A percentile compares a stretch with the other conserved stretches of the same genome.
phyloP scores from a whole-genome alignment of 1,284 basidiomycete species.

The Thecaphora thlaspeos region DNA sequence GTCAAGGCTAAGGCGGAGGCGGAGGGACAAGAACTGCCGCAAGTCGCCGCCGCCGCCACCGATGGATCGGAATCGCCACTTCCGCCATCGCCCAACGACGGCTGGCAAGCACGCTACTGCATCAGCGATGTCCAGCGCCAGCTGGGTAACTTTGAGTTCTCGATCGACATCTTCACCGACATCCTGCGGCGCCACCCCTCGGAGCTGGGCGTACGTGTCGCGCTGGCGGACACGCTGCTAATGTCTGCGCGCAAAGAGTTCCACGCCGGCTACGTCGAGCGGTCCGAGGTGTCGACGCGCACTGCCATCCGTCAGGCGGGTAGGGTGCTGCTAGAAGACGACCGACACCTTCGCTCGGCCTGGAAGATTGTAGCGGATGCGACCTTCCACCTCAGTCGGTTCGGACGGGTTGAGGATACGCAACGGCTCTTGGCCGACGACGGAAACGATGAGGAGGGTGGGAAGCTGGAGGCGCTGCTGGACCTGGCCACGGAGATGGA shows the following conservation, averaged over 20 bases:
- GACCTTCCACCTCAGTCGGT: constrained; percentile 61
- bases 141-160: constrained; percentile 72
- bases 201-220: constrained; percentile 69
- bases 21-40: no score
- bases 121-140: constrained; percentile 82
- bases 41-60: no score
- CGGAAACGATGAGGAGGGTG: neutral
- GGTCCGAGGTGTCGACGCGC: constrained; percentile 74
- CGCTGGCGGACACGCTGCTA: constrained; percentile 73
- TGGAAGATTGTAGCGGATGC: constrained; percentile 89
- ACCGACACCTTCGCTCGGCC: constrained; percentile 58
- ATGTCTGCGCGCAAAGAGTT: constrained; percentile 71
- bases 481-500: constrained; percentile 27
- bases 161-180: constrained; percentile 69
- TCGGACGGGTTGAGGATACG: constrained; percentile 13
- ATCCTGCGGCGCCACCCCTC: constrained; percentile 66
- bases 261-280: constrained; percentile 69
- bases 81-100: no score
- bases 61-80: no score
- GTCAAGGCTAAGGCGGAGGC: no score
- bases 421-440: constrained; percentile 1
- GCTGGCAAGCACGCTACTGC: constrained; percentile 83
- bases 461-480: constrained; percentile 13
- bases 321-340: constrained; percentile 63
- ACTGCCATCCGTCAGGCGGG: constrained; percentile 66